Percentiles rank a stretch among this genome's conserved stretches.
phyloP scores from a whole-genome alignment of 495 filamentous ascomycete species.

The Penicillium soppii region DNA sequence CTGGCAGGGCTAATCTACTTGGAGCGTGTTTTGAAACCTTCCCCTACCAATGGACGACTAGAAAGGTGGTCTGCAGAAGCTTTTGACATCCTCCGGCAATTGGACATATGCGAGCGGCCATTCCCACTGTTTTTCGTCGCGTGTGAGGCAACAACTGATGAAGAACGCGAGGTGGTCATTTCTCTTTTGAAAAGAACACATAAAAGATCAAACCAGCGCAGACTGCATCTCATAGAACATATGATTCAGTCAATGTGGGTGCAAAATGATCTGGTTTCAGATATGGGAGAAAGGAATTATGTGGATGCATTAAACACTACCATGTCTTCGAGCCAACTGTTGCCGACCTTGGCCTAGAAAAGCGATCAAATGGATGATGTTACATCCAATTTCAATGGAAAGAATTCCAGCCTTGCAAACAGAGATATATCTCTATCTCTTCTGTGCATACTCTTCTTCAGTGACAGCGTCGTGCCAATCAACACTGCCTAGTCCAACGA shows the following conservation, averaged over 20 bases:
- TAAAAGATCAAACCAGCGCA: neutral
- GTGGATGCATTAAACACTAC: neutral
- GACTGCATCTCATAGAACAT: neutral
- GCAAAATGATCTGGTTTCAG: neutral
- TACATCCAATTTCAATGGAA: too few relatives aligned
- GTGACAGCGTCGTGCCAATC: conserved; percentile 18
- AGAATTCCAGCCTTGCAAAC: too few relatives aligned
- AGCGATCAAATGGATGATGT: too few relatives aligned
- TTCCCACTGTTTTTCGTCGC: conserved; percentile 12
- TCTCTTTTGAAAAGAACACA: conserved; percentile 7
- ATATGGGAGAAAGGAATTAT: neutral
- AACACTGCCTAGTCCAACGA: conserved; percentile 14
- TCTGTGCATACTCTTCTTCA: conserved; percentile 18
- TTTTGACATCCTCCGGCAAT: conserved; percentile 1
- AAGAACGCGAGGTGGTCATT: conserved; percentile 1
- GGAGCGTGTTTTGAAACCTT: conserved; percentile 3
- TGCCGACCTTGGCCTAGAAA: conserved; percentile 1
- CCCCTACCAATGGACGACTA: neutral
- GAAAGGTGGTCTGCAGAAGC: neutral
- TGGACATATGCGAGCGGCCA: conserved; percentile 6
- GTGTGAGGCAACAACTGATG: conserved; percentile 9
- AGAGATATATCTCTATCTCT: too few relatives aligned
- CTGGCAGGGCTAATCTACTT: conserved; percentile 10
- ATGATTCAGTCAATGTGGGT: conserved; percentile 9
- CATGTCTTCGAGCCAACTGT: conserved; percentile 1